Conservation (phyloP, 768 basidiomycete genomes). For the Pilatotrama ljubarskyi region DNA sequence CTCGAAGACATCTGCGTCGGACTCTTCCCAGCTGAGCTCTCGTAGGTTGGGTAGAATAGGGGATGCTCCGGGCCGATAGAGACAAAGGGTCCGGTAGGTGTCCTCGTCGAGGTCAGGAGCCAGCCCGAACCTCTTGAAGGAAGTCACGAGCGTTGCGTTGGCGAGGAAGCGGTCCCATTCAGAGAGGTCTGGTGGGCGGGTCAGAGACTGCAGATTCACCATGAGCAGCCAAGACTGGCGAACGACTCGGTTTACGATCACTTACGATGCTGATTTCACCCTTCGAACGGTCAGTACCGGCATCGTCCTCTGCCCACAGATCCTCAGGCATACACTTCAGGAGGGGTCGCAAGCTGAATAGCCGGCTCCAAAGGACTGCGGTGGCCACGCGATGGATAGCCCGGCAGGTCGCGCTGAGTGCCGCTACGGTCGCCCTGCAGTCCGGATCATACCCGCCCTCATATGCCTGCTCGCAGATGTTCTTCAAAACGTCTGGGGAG, state of each 20-base stretch:
- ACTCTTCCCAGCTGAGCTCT: conserved; percentile 20
- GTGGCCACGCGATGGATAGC: conserved; percentile 6
- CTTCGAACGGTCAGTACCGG: not conserved
- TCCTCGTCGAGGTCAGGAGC: conserved; percentile 18
- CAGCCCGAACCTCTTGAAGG: conserved; percentile 18
- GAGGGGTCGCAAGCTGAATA: conserved; percentile 18
- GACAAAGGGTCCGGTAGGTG: conserved; percentile 14
- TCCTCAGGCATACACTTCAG: conserved; percentile 17
- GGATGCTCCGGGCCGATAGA: conserved; percentile 8
- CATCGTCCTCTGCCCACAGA: conserved; percentile 9
- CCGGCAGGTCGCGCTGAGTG: conserved; percentile 10
- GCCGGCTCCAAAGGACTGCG: conserved; percentile 16
- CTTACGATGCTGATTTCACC: conserved; percentile 8
- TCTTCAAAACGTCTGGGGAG: conserved; percentile 9
- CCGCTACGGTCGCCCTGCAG: conserved; percentile 13
- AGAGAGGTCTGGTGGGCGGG: conserved; percentile 7
- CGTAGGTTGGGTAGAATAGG: conserved; percentile 13
- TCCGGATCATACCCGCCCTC: conserved; percentile 19
- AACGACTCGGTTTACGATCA: not conserved
- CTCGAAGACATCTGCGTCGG: conserved; percentile 23
- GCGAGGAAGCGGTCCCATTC: conserved; percentile 14
- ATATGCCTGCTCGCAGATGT: conserved; percentile 18
- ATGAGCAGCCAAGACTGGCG: not conserved
- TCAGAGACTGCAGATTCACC: not conserved
- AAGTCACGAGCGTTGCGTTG: conserved; percentile 8